These are phyloP conservation scores for Biscogniauxia marginata DNA, from an alignment of 2,329 filamentous ascomycete species.

Conservation along the genomic window DNA sequence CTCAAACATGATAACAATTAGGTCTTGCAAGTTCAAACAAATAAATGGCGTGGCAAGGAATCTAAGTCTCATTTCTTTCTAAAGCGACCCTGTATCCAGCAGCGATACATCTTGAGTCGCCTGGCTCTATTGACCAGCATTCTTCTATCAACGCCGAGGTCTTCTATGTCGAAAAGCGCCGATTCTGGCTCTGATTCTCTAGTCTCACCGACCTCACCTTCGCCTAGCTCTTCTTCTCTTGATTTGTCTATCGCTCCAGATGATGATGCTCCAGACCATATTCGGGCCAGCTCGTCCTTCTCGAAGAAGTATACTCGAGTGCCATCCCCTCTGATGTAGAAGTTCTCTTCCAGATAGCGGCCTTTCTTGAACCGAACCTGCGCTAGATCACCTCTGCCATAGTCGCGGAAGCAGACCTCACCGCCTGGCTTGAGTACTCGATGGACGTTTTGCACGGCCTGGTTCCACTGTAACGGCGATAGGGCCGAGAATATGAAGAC, in stretches of 20 bases:
- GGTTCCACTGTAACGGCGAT: conserved; percentile 78
- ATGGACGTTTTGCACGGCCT: conserved; percentile 78
- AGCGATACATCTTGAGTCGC: conserved; percentile 96
- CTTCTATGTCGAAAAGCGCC: conserved; percentile 65
- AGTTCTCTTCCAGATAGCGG: conserved; percentile 91
- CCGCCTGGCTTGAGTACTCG: conserved; percentile 86
- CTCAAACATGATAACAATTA: neutral
- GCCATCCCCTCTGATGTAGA: conserved; percentile 93
- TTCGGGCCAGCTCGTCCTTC: conserved; percentile 71
- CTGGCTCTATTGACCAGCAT: conserved; percentile 89
- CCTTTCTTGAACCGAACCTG: conserved; percentile 98
- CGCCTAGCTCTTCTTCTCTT: conserved; percentile 21
- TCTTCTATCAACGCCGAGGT: conserved; percentile 81
- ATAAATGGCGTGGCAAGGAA: neutral
- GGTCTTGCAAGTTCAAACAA: neutral
- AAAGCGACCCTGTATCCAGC: conserved; percentile 88
- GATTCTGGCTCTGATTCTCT: conserved; percentile 27
- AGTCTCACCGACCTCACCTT: conserved; percentile 12
- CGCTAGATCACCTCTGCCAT: conserved; percentile 90
- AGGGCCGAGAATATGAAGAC: conserved; percentile 98
- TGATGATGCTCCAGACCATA: conserved; percentile 59
- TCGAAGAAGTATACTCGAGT: conserved; percentile 98
- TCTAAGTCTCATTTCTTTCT: conserved; percentile 58
- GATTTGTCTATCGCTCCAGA: conserved; percentile 24
- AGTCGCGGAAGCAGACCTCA: conserved; percentile 93